Evolutionary conservation across 2,329 filamentous ascomycete species (phyloP).

Genomic region (Monosporascus sp.): DNA sequence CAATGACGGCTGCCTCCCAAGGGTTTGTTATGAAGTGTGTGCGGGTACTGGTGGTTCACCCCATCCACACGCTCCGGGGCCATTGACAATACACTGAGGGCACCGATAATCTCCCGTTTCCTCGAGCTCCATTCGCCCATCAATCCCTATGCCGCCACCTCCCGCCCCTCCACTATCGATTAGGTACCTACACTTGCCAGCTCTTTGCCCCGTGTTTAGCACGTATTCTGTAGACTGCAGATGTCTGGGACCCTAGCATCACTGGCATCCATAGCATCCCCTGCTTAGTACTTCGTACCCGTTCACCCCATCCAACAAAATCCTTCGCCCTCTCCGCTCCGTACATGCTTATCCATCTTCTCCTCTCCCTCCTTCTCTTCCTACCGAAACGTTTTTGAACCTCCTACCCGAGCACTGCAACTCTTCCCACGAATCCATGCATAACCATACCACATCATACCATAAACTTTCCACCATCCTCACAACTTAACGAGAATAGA

Average conservation of each 20-base stretch:
- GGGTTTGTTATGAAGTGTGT: neutral
- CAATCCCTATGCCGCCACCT: neutral
- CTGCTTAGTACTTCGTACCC: neutral
- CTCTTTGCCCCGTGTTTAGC: neutral
- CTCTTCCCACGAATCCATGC: neutral
- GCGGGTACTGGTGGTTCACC: too few relatives aligned
- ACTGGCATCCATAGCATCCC: neutral
- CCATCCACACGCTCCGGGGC: neutral
- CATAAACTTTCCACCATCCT: neutral
- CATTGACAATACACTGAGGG: neutral
- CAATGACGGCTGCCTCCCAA: neutral
- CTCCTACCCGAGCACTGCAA: slow-evolving; percentile 1
- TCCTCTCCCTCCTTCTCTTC: slow-evolving; percentile 9
- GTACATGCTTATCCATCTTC: slow-evolving; percentile 8
- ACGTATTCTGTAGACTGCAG: neutral
- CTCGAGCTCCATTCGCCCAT: neutral
- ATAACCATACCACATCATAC: neutral
- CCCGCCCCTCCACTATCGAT: neutral
- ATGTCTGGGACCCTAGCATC: neutral
- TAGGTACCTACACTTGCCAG: neutral
- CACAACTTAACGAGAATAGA: neutral
- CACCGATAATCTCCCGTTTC: neutral
- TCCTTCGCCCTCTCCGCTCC: slow-evolving; percentile 19
- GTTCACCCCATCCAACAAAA: slow-evolving; percentile 17
- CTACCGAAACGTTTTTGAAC: slow-evolving; percentile 2